Conservation (phyloP, 176 grass and related monocot genomes). For the Pontederia crassipes region DNA sequence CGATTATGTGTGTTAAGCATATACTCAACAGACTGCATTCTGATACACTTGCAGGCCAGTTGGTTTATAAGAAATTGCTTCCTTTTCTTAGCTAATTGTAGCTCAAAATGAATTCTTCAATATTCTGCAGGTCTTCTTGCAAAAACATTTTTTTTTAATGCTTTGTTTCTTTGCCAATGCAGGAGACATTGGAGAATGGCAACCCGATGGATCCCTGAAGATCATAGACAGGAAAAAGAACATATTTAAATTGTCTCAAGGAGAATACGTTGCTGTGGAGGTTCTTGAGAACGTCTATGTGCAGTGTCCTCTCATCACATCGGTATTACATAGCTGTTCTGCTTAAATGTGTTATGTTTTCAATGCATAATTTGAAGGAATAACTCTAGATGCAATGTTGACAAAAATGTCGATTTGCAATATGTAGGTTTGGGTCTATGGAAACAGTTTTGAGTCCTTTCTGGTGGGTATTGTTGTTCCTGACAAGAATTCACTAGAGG, state of each 20-base stretch:
- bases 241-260: conserved; percentile 92
- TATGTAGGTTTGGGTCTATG: conserved; percentile 78
- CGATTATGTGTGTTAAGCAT: too few relatives aligned
- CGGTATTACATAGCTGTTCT: conserved; percentile 14
- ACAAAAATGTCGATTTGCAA: neutral
- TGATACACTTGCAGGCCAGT: too few relatives aligned
- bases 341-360: neutral
- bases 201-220: conserved; percentile 74
- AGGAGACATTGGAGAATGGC: conserved; percentile 97
- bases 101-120: too few relatives aligned
- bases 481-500: conserved; percentile 59
- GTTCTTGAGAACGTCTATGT: conserved; percentile 57
- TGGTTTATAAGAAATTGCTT: neutral
- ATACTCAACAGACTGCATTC: too few relatives aligned
- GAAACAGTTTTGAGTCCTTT: conserved; percentile 90
- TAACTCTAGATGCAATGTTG: neutral
- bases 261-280: conserved; percentile 91
- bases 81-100: too few relatives aligned
- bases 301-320: conserved; percentile 56
- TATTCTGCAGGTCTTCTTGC: too few relatives aligned
- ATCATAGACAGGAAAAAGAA: conserved; percentile 98
- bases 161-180: neutral
- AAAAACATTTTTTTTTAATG: too few relatives aligned
- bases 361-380: too few relatives aligned
- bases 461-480: conserved; percentile 78